phyloP scores from a whole-genome alignment of 345 rosid species.

The Lepidium aucheri region DNA sequence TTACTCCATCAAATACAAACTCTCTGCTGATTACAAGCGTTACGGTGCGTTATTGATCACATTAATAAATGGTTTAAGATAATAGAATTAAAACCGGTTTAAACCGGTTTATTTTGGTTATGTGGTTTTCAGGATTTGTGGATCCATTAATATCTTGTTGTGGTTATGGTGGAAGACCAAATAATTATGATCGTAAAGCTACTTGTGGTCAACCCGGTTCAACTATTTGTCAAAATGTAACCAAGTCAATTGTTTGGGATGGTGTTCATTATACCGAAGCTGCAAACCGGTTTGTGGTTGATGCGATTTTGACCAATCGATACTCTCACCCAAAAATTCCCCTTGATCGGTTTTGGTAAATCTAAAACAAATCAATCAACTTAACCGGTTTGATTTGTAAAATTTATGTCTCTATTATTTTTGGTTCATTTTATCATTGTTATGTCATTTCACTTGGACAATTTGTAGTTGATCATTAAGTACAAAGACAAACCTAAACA shows the following conservation, averaged over 20 bases:
- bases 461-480: no score
- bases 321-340: constrained; percentile 42
- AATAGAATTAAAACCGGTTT: background rate
- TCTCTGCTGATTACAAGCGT: constrained; percentile 31
- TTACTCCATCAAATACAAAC: constrained; percentile 45
- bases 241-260: constrained; percentile 48
- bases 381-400: no score
- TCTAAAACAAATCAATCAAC: no score
- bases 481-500: no score
- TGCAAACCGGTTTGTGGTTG: constrained; percentile 41
- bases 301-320: constrained; percentile 33
- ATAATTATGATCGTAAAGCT: constrained; percentile 35
- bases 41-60: constrained; percentile 27
- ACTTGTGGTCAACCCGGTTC: constrained; percentile 38
- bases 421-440: no score
- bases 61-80: background rate
- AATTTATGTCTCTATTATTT: no score
- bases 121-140: constrained; percentile 42
- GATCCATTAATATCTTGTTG: constrained; percentile 49
- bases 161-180: constrained; percentile 47
- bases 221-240: constrained; percentile 35
- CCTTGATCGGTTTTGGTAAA: constrained; percentile 41
- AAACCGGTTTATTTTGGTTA: background rate
- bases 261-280: constrained; percentile 74
- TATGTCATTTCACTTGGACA: no score